Evolutionary conservation across 1,284 basidiomycete genomes (phyloP).

Genomic region (Agroathelia rolfsii): DNA sequence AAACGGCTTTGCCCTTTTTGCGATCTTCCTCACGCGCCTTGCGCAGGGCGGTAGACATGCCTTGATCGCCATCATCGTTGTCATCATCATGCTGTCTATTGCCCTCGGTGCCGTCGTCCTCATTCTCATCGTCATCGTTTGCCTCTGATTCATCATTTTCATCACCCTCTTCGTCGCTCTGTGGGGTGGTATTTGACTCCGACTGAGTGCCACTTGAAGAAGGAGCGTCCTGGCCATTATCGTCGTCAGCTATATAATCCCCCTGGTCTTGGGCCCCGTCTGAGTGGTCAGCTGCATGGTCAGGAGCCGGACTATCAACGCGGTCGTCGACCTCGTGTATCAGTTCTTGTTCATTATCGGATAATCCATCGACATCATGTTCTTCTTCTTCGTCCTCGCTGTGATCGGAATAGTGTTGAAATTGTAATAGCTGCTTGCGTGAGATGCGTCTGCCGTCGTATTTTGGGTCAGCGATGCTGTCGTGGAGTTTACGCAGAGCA

Average conservation of each 20-base stretch:
- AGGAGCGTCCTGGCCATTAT: constrained; percentile 15
- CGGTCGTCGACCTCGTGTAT: constrained; percentile 9
- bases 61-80: no score
- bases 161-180: constrained; percentile 24
- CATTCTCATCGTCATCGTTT: constrained; percentile 13
- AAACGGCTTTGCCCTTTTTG: constrained; percentile 74
- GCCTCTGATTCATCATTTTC: constrained; percentile 21
- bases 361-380: constrained; percentile 21
- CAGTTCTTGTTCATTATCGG: constrained; percentile 20
- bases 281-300: background rate
- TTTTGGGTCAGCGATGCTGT: constrained; percentile 58
- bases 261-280: background rate
- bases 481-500: constrained; percentile 51
- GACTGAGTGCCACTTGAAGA: no score
- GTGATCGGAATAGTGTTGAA: no score
- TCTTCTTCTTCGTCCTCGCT: constrained; percentile 29
- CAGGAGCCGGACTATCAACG: constrained; percentile 1
- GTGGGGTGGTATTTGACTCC: no score
- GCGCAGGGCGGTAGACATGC: constrained; percentile 43
- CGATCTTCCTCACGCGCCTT: constrained; percentile 55
- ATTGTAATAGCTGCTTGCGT: constrained; percentile 48
- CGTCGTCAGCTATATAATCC: background rate
- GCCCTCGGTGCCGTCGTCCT: constrained; percentile 13
- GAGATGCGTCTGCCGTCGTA: constrained; percentile 64
- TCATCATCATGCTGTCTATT: no score